Base-by-base conservation (phyloP, 768 basidiomycete species). In the Rhodotorula diobovata region DNA sequence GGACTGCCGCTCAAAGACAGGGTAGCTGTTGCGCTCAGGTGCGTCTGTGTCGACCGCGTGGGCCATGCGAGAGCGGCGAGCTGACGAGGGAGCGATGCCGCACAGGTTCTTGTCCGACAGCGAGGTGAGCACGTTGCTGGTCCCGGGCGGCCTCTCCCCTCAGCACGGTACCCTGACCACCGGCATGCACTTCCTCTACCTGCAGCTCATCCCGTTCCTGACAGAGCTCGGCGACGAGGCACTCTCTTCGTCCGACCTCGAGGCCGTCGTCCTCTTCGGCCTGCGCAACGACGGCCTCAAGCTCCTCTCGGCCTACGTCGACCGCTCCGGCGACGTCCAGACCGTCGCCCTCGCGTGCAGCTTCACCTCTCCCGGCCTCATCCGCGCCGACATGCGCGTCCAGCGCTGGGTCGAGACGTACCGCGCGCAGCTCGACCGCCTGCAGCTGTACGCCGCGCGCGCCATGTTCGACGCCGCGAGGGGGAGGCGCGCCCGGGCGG, bases 221-320 rank as follows among this genome's bases (percentile, higher is more conserved):
- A 43, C 61, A 39, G 70, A 68, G 12, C 61, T 72, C 46, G 68
- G 68, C 25, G 62, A 64, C 23, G 71, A 69, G 39, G 68, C 74
- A 4, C 67, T 71, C 18, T 56, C 64, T 7, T 63, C 61, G 15
- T 62, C 59, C 32, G 74, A 75, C 62, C 74, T 72, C 57, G 67
- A 66, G 45, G 70, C 70, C 34, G 68, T 75, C 61, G 67, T 75
- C 56, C 67, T 75, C 28, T 72, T 75, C 61, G 74, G 74, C 21
- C 62, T 75, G 5, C 74, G 74, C 5, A 70, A 68, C 56, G 73
- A 70, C 48, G 73, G 73, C 21, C 66, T 74, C 54, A 64, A 67
- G 34, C 68, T 74, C 34, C 62, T 74, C 41, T 51, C 41, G 10
- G 61, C 66, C 30, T 72, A 63, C 65, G 63, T 75, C 68, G 71